Percentiles rank a stretch among this genome's conserved stretches.
phyloP scores from a whole-genome alignment of 2,329 filamentous ascomycete genomes.

The Penicillium palitans region DNA sequence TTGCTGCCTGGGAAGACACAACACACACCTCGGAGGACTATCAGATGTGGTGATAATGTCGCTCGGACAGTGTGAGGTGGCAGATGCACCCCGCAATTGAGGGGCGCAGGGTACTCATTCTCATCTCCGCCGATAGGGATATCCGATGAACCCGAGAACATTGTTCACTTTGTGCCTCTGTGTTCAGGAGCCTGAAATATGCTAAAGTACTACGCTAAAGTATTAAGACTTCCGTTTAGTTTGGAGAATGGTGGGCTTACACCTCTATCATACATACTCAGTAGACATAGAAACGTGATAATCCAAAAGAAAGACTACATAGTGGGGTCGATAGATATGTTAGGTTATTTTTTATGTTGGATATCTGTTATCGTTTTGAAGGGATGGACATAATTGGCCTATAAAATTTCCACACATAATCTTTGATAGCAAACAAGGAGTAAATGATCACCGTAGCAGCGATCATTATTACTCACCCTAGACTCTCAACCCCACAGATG shows the following conservation, averaged over 20 bases:
- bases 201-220: neutral
- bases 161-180: neutral
- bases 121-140: neutral
- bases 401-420: neutral
- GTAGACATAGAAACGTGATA: too few species aligned
- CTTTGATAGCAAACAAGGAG: neutral
- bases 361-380: neutral
- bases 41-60: constrained; percentile 7
- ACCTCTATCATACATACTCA: neutral
- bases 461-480: neutral
- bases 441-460: constrained; percentile 5
- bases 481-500: neutral
- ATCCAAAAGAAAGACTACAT: neutral
- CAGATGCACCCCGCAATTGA: constrained; percentile 27
- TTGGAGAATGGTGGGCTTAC: neutral
- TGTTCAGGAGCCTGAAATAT: neutral
- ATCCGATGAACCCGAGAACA: neutral
- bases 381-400: neutral
- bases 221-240: neutral
- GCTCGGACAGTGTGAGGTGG: constrained; percentile 14
- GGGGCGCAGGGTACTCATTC: neutral
- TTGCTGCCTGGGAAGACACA: neutral
- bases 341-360: neutral
- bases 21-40: neutral
- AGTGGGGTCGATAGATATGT: neutral